phyloP scores from a whole-genome alignment of 306 rosid genomes.

The Cucurbita pepo region DNA sequence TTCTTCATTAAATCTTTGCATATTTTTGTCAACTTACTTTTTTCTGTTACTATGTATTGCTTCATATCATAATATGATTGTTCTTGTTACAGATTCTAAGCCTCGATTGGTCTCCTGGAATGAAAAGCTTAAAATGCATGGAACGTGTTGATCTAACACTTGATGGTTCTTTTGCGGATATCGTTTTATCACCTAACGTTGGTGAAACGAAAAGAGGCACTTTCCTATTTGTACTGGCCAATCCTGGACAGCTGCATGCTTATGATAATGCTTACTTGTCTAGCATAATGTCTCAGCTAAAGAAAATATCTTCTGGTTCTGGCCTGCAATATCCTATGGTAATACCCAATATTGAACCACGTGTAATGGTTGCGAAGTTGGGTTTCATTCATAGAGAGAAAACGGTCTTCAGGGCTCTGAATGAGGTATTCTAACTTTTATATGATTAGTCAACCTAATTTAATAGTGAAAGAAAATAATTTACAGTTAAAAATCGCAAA shows the following conservation, averaged over 20 bases:
- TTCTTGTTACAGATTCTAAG: constrained; percentile 47
- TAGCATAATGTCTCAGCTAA: constrained; percentile 32
- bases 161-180: constrained; percentile 72
- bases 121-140: constrained; percentile 50
- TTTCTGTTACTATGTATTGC: not conserved
- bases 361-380: constrained; percentile 47
- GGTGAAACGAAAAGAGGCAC: constrained; percentile 23
- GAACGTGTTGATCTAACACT: constrained; percentile 50
- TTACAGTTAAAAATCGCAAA: constrained; percentile 17
- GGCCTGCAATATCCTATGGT: constrained; percentile 32
- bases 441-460: not conserved
- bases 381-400: constrained; percentile 29
- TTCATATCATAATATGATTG: not conserved
- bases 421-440: constrained; percentile 35
- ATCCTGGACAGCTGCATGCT: constrained; percentile 62
- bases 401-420: constrained; percentile 25
- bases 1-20: not conserved
- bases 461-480: not conserved
- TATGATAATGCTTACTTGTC: constrained; percentile 38
- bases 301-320: constrained; percentile 22
- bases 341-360: constrained; percentile 61
- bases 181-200: constrained; percentile 37
- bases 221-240: constrained; percentile 52
- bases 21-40: not conserved
- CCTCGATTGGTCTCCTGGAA: constrained; percentile 66